Conservation (phyloP, 768 basidiomycete species). For the Lactifluus volemus region DNA sequence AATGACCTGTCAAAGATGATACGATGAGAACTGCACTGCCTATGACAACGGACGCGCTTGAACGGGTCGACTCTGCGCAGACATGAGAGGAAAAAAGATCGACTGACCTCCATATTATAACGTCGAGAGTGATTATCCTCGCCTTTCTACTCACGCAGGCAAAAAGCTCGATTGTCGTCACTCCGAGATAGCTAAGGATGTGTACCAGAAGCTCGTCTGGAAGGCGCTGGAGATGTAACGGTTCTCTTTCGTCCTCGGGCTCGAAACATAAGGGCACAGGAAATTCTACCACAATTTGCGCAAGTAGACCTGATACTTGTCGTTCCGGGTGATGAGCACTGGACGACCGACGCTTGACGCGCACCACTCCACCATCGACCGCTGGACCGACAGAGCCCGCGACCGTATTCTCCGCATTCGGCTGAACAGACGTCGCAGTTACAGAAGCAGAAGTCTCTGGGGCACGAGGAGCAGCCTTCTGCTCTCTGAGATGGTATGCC, state of each 20-base stretch:
- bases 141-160: conserved; percentile 66
- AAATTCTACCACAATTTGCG: conserved; percentile 41
- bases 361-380: background rate
- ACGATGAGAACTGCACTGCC: conserved; percentile 3
- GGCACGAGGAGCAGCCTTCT: conserved; percentile 13
- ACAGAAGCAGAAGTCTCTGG: background rate
- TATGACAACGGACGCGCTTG: background rate
- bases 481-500: conserved; percentile 54
- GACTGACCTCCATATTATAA: conserved; percentile 65
- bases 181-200: conserved; percentile 59
- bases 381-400: background rate
- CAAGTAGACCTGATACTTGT: conserved; percentile 35
- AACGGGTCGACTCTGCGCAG: background rate
- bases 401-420: background rate
- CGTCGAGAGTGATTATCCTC: conserved; percentile 60
- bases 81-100: background rate
- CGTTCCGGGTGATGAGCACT: conserved; percentile 11
- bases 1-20: conserved; percentile 39
- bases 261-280: conserved; percentile 46
- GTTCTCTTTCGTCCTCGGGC: conserved; percentile 58
- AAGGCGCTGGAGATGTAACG: conserved; percentile 45
- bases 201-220: conserved; percentile 72
- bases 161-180: conserved; percentile 67
- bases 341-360: conserved; percentile 5
- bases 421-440: background rate